Percentiles rank a stretch among this genome's conserved stretches.
Evolutionary conservation across 2,329 filamentous ascomycete genomes (phyloP).

Genomic region (Clonostachys solani): DNA sequence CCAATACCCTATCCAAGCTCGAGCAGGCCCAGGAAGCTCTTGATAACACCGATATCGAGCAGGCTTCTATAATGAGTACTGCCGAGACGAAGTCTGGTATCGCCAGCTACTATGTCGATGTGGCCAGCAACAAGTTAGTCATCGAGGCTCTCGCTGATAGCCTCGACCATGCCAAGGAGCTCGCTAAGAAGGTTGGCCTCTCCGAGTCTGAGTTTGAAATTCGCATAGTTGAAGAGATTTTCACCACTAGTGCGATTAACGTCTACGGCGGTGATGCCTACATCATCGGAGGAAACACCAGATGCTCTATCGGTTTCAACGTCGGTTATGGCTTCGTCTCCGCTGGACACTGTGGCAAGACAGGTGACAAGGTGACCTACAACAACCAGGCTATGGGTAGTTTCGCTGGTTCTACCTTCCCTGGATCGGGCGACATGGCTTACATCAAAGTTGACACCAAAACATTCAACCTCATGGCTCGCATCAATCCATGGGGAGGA

Average conservation of each 20-base stretch:
- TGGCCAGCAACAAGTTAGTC: slow-evolving; percentile 6
- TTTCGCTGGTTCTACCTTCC: slow-evolving; percentile 4
- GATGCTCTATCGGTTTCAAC: slow-evolving; percentile 6
- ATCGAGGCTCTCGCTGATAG: slow-evolving; percentile 4
- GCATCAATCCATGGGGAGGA: background rate
- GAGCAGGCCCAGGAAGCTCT: slow-evolving; percentile 33
- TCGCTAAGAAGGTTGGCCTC: slow-evolving; percentile 5
- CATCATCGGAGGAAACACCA: slow-evolving; percentile 3
- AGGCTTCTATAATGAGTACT: slow-evolving; percentile 11
- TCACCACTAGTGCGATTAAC: background rate
- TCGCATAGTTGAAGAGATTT: slow-evolving; percentile 2
- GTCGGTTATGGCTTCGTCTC: slow-evolving; percentile 4
- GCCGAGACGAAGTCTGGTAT: slow-evolving; percentile 1
- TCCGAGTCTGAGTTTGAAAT: slow-evolving; percentile 5
- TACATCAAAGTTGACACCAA: background rate
- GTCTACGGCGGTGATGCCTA: slow-evolving; percentile 6
- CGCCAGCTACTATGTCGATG: slow-evolving; percentile 6
- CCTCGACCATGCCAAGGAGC: slow-evolving; percentile 1
- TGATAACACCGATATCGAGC: slow-evolving; percentile 23
- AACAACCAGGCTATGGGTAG: slow-evolving; percentile 1
- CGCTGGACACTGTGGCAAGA: slow-evolving; percentile 5
- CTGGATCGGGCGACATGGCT: slow-evolving; percentile 2
- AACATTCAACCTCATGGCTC: background rate
- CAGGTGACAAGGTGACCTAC: background rate
- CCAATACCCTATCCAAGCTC: slow-evolving; percentile 29